Evolutionary conservation across 2,329 filamentous ascomycete genomes (phyloP).

Genomic region (Sordariomycetes sp.): DNA sequence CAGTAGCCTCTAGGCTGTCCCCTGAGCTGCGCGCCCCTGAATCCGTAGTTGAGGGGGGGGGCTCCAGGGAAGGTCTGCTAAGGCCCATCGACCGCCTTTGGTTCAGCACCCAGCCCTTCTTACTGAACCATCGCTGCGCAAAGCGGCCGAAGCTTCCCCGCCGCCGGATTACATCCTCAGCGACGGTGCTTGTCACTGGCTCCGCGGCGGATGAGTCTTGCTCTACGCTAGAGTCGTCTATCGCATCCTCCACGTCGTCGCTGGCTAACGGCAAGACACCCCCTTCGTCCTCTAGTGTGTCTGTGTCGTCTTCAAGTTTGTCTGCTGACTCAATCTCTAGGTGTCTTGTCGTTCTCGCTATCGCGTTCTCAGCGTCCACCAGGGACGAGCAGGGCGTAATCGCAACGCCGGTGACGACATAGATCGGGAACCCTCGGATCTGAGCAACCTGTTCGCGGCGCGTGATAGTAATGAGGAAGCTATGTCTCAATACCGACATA

Average conservation of each 20-base stretch:
- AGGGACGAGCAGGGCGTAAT: slow-evolving; percentile 80
- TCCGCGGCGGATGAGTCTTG: slow-evolving; percentile 7
- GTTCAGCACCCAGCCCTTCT: slow-evolving; percentile 67
- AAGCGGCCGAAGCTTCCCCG: slow-evolving; percentile 82
- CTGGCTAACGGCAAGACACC: slow-evolving; percentile 15
- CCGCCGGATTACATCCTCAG: slow-evolving; percentile 76
- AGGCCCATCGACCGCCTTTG: slow-evolving; percentile 60
- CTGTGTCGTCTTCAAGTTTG: slow-evolving; percentile 23
- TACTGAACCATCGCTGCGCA: slow-evolving; percentile 84
- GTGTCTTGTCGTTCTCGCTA: slow-evolving; percentile 44
- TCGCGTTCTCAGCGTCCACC: slow-evolving; percentile 60
- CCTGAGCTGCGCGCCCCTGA: neutral
- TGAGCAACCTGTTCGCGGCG: slow-evolving; percentile 81
- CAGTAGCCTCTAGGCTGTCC: neutral
- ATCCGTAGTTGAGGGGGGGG: neutral
- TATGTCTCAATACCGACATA: slow-evolving; percentile 68
- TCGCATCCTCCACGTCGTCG: slow-evolving; percentile 33
- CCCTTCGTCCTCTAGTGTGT: slow-evolving; percentile 21
- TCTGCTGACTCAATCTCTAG: slow-evolving; percentile 12
- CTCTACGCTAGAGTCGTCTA: slow-evolving; percentile 19
- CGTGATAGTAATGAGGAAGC: slow-evolving; percentile 80
- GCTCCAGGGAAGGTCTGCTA: slow-evolving; percentile 27
- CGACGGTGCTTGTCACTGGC: slow-evolving; percentile 48
- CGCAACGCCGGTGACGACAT: slow-evolving; percentile 78
- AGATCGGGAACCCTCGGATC: slow-evolving; percentile 71